Evolutionary conservation across 2,329 filamentous ascomycete genomes (phyloP).

Genomic region (Alternaria hordeiaustralica): DNA sequence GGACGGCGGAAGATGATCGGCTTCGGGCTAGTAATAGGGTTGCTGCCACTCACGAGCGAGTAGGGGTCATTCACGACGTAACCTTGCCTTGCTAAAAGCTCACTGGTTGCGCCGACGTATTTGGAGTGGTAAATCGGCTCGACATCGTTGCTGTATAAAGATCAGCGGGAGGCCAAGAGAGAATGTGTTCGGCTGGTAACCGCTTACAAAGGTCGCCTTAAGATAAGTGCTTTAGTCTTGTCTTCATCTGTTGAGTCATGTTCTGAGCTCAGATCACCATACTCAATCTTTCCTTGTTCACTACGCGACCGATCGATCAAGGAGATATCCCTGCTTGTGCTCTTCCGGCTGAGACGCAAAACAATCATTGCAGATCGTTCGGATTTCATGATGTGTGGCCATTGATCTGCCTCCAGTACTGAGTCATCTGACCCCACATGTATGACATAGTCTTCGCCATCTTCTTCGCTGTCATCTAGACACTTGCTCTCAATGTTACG

Average conservation of each 20-base stretch:
- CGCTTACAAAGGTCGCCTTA: background rate
- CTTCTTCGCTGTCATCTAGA: background rate
- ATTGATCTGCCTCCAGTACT: background rate
- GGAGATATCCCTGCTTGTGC: background rate
- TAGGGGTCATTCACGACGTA: background rate
- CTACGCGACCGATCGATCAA: background rate
- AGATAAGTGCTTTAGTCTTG: background rate
- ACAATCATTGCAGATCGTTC: background rate
- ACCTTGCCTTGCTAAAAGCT: background rate
- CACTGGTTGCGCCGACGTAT: background rate
- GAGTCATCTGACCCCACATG: background rate
- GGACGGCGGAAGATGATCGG: background rate
- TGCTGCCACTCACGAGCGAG: background rate
- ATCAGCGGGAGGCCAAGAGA: background rate
- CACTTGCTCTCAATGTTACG: background rate
- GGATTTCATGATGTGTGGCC: background rate
- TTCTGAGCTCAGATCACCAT: background rate
- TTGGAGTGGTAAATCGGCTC: background rate
- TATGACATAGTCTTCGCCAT: background rate
- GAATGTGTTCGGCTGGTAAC: rapidly evolving
- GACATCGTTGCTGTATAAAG: background rate
- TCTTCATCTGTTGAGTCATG: background rate
- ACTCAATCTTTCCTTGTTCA: background rate
- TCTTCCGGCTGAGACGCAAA: background rate
- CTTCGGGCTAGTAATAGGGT: background rate